Evolutionary conservation across 2,329 filamentous ascomycete genomes (phyloP), one percentile per base, ranked within the genome.

Genomic region (Pseudocercospora fuligena): DNA sequence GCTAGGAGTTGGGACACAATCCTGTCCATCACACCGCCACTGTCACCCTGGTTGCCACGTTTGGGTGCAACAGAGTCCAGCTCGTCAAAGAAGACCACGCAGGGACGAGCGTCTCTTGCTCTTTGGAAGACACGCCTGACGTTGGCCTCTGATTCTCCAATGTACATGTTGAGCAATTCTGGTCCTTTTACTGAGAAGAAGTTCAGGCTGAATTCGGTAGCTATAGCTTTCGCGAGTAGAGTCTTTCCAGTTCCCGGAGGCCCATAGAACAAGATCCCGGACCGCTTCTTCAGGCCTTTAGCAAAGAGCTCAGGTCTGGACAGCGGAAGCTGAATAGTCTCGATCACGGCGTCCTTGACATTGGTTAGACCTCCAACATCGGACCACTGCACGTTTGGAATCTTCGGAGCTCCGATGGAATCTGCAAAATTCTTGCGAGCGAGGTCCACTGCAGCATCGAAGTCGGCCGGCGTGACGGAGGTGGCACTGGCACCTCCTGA

Each of bases 361-460:
- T 97, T 93, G 31, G 91, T 89, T 33, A 98, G 85, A 59, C 95
- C 94, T 78, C 94, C 94, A 21, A 99, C 94, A 78, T 99, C 94
- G 72, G 94, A 91, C 94, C 94, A 99, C 23, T 90, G 90, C 6
- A 99, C 95, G 69, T 97, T 97, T 6, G 94, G 95, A 69, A 98
- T 98, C 85, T 98, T 98, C 2, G 95, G 95, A 5, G 95, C 95
- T 25, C 95, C 95, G 70, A 99, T 99, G 0, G 94, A 91, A 78
- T 98, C 95, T 5, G 95, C 94, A 78, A 99, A 99, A 80, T 97
- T 98, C 85, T 97, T 97, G 63, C 95, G 89, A 0, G 95, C 95
- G 5, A 94, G 93, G 66, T 98, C 94, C 3, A 99, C 94, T 0
- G 95, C 95, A n/a, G 90, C 82, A 63, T 97, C 93, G 71, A 98